Conservation (phyloP, 331 rosid genomes). For the Malus hybrid region DNA sequence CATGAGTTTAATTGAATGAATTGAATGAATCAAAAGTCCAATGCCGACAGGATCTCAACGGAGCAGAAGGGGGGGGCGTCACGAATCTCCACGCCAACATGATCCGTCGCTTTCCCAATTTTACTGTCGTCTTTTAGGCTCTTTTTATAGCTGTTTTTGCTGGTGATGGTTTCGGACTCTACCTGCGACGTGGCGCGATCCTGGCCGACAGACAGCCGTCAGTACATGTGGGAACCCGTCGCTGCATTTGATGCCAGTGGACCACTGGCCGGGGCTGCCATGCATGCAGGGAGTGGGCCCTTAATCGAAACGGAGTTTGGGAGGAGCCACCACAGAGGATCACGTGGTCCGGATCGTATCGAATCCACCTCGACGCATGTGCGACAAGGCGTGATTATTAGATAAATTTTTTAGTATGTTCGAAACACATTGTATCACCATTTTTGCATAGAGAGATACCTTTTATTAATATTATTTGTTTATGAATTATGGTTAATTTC, state of each 20-base stretch:
- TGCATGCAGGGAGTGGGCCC: background rate
- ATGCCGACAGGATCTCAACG: constrained; percentile 16
- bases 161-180: background rate
- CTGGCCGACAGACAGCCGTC: background rate
- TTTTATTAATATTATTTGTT: too few species aligned
- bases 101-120: constrained; percentile 6
- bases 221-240: background rate
- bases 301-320: background rate
- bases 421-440: too few species aligned
- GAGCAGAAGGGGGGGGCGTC: background rate
- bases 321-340: background rate
- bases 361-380: background rate
- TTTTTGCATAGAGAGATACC: too few species aligned
- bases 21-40: background rate
- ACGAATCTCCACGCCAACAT: constrained; percentile 12
- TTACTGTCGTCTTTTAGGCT: background rate
- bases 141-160: background rate
- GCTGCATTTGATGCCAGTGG: too few species aligned
- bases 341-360: constrained; percentile 1
- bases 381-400: background rate
- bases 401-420: too few species aligned
- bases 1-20: background rate
- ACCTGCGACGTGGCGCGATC: background rate
- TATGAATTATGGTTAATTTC: too few species aligned
- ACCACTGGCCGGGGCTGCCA: background rate